These are phyloP conservation scores for Cytospora chrysosperma DNA, from an alignment of 2,329 filamentous ascomycete genomes.

Conservation along the genomic window DNA sequence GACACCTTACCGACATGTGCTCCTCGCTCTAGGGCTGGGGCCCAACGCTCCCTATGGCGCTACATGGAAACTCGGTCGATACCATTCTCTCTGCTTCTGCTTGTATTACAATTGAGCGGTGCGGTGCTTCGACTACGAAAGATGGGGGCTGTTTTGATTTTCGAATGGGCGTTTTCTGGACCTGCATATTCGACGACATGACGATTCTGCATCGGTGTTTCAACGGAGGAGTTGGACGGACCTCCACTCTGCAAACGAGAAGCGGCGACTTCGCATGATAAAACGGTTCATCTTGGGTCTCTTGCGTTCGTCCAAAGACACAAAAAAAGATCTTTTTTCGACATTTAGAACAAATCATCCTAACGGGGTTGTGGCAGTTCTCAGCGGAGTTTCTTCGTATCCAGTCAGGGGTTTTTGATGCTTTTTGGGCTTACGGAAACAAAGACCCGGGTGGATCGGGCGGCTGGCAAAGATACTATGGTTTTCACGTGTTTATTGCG, in stretches of 20 bases:
- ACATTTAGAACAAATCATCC: slow-evolving; percentile 51
- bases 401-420: slow-evolving; percentile 30
- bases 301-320: slow-evolving; percentile 49
- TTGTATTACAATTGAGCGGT: slow-evolving; percentile 30
- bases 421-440: slow-evolving; percentile 24
- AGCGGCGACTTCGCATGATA: slow-evolving; percentile 43
- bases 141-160: slow-evolving; percentile 42
- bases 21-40: slow-evolving; percentile 34
- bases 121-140: slow-evolving; percentile 39
- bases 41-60: slow-evolving; percentile 32
- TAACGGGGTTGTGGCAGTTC: slow-evolving; percentile 31
- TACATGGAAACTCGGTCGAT: slow-evolving; percentile 35
- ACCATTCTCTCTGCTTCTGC: slow-evolving; percentile 30
- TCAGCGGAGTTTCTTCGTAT: slow-evolving; percentile 38
- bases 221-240: slow-evolving; percentile 43
- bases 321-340: slow-evolving; percentile 41
- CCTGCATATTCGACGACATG: slow-evolving; percentile 26
- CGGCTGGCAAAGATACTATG: slow-evolving; percentile 23
- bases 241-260: slow-evolving; percentile 34
- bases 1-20: slow-evolving; percentile 34
- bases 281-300: slow-evolving; percentile 49
- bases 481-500: slow-evolving; percentile 21
- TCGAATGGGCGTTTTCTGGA: slow-evolving; percentile 43
- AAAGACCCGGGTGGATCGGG: slow-evolving; percentile 24
- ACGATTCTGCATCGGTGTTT: slow-evolving; percentile 47